Conservation (phyloP, 2,329 filamentous ascomycete species). For the Hypoxylon sp. region DNA sequence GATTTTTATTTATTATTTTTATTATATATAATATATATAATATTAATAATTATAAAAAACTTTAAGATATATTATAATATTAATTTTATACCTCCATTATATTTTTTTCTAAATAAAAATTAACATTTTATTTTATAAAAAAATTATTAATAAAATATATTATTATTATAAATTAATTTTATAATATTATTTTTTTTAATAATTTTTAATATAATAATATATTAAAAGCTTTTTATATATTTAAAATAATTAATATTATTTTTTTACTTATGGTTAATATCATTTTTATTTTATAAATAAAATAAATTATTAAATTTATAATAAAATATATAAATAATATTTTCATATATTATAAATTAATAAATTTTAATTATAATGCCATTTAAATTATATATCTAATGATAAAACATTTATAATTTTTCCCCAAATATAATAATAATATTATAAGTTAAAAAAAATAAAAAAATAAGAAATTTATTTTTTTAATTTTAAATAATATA, state of each 20-base stretch:
- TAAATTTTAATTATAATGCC: conserved; percentile 4
- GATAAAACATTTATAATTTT: conserved; percentile 7
- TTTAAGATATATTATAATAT: conserved; percentile 12
- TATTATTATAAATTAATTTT: conserved; percentile 4
- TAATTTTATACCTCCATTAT: conserved; percentile 4
- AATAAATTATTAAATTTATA: too few species aligned
- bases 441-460: conserved; percentile 7
- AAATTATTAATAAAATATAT: conserved; percentile 8
- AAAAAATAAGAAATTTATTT: conserved; percentile 18
- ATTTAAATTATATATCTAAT: conserved; percentile 8
- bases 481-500: conserved; percentile 18
- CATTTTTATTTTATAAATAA: too few species aligned
- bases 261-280: too few species aligned
- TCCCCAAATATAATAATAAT: conserved; percentile 16
- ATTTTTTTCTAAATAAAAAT: conserved; percentile 4
- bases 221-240: too few species aligned
- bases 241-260: too few species aligned
- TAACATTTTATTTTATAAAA: conserved; percentile 9
- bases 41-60: conserved; percentile 6
- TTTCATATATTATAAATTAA: too few species aligned
- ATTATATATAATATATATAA: conserved; percentile 19
- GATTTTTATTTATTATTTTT: conserved; percentile 9
- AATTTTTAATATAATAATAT: conserved; percentile 12
- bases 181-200: conserved; percentile 11
- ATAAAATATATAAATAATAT: too few species aligned